Evolutionary conservation across 768 basidiomycete species (phyloP), one percentile per base, ranked within the genome.

Genomic region (Coprinopsis sp.): DNA sequence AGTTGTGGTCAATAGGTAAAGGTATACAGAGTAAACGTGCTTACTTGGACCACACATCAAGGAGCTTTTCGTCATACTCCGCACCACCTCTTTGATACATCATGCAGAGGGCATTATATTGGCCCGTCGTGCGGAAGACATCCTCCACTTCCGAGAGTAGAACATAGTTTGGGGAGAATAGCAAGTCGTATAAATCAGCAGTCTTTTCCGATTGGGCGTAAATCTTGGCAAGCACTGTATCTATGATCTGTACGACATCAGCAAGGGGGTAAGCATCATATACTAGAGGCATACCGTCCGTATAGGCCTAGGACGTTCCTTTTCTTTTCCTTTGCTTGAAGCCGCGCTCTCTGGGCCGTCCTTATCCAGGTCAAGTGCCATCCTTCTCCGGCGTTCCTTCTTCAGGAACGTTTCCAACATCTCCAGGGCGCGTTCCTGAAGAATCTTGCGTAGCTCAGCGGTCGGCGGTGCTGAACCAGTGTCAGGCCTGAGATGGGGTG

Each of bases 181-280:
- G 60, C 1, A 91, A 67, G 3, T 70, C 64, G 30, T 79, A 72
- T 5, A 91, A 70, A 28, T 87, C 84, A 13, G 76, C 65, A 3
- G 75, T 77, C 52, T 81, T 82, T 39, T 78, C 79, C 12, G 69
- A 66, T 44, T 76, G 71, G 1, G 83, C 80, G 27, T 85, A 81
- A 8, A 93, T 65, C 61, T 88, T 88, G n/a, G 76, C 79, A 0
- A 90, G 74, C 1, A 83, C 81, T 1, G 88, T 91, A 60, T 91
- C 89, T n/a, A 91, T 81, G 23, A 82, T 75, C 87, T 90, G 46
- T 29, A 21, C 12, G 14, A 8, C 2, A 23, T 47, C 6, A 49
- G 30, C 25, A 27, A 3, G n/a, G 12, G 43, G 10, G 6, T 11
- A 46, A 8, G 10, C 33, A 52, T 18, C 31, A 33, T n/a, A 31